Evolutionary conservation across 176 grass and related monocot species (phyloP).

Genomic region (Panicum miliaceum): DNA sequence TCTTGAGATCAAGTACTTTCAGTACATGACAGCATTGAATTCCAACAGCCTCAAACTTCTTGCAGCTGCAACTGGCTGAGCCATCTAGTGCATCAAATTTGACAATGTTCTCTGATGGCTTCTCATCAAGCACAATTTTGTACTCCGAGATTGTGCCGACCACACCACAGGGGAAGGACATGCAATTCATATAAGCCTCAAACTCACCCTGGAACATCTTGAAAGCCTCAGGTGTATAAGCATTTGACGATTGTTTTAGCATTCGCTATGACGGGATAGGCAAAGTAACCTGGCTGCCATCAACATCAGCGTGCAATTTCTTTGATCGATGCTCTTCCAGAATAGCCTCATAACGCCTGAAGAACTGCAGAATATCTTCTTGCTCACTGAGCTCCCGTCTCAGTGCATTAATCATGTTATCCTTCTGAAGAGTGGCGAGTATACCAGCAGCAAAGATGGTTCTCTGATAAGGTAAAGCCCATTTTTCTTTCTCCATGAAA

Average conservation of each 20-base stretch:
- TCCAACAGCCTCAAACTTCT: constrained; percentile 77
- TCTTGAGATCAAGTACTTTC: constrained; percentile 88
- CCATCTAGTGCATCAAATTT: constrained; percentile 78
- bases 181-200: constrained; percentile 89
- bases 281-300: constrained; percentile 57
- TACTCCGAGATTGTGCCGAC: constrained; percentile 66
- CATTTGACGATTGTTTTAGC: constrained; percentile 78
- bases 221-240: constrained; percentile 81
- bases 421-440: constrained; percentile 70
- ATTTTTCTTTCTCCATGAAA: constrained; percentile 72
- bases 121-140: constrained; percentile 78
- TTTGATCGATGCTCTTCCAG: constrained; percentile 70
- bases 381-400: constrained; percentile 71
- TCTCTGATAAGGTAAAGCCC: constrained; percentile 74
- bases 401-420: constrained; percentile 66
- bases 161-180: constrained; percentile 65
- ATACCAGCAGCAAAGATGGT: constrained; percentile 75
- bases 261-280: constrained; percentile 76
- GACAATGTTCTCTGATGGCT: constrained; percentile 64
- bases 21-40: constrained; percentile 84
- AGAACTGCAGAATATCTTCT: constrained; percentile 73
- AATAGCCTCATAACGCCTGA: constrained; percentile 72
- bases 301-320: constrained; percentile 71
- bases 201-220: constrained; percentile 84
- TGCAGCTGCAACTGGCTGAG: constrained; percentile 75